Base-by-base conservation (phyloP, 2,329 filamentous ascomycete species). In the Hypoxylon sp. region DNA sequence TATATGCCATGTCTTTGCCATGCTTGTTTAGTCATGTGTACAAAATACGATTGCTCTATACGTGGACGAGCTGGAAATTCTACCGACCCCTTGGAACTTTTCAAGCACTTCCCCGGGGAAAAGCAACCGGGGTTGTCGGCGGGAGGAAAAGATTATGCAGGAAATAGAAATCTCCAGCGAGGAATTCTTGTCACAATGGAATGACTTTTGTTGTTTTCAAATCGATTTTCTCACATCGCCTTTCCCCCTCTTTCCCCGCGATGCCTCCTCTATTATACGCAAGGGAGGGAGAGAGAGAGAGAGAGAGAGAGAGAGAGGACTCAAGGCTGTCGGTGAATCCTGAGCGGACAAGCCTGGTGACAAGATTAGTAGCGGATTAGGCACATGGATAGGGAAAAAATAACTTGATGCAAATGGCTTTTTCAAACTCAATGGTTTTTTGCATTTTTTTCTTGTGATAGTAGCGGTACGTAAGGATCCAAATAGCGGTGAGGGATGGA, bases 361-460 rank as follows among this genome's bases (percentile, higher is more conserved):
- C n/a, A n/a, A n/a, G n/a, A 68, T 63, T 52, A 41, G 34, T 65
- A 68, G 65, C 46, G 39, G 60, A 62, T 46, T 60, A 68, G n/a
- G n/a, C 7, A 26, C 49, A 68, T 63, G 65, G 62, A 65, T 68
- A 68, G 59, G 65, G 59, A 62, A 65, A 41, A 61, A 58, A n/a
- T n/a, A n/a, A 51, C 22, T 60, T 59, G 65, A 65, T 59, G 52
- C 47, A 56, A 65, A 68, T 59, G 62, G 63, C 32, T 65, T 57
- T 62, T 46, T 22, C n/a, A n/a, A 13, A 43, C 37, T 59, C 54
- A 34, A 37, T 15, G 2, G 3, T n/a, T 37, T 52, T 34, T 17
- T 32, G 22, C n/a, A 17, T 26, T 37, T 34, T 43, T 19, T n/a
- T 39, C 20, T 51, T 28, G 57, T 62, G 62, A 65, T 15, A 58